phyloP scores from a whole-genome alignment of 345 rosid genomes.

The Acer saccharum region DNA sequence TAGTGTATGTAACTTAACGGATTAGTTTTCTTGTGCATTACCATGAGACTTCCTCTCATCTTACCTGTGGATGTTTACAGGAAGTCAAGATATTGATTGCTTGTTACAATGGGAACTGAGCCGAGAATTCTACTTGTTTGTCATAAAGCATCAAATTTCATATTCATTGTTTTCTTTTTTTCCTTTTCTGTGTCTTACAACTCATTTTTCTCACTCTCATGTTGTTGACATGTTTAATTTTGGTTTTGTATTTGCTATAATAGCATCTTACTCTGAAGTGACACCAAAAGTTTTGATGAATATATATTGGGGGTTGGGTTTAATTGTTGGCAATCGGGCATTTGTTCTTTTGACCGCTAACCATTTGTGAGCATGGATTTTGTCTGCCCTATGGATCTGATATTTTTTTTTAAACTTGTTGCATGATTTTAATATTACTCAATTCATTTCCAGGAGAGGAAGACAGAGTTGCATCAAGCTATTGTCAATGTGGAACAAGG shows the following conservation, averaged over 20 bases:
- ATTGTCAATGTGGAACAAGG: slow-evolving; percentile 87
- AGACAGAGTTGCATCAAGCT: slow-evolving; percentile 83
- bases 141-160: background rate
- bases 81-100: too few species aligned
- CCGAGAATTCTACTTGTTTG: background rate
- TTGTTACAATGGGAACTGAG: too few species aligned
- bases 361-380: background rate
- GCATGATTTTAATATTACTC: slow-evolving; percentile 19
- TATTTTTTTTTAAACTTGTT: background rate
- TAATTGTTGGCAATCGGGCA: background rate
- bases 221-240: background rate
- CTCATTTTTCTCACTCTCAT: background rate
- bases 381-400: background rate
- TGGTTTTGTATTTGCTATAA: background rate
- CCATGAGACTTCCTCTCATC: background rate
- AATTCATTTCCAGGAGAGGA: slow-evolving; percentile 60
- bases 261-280: background rate
- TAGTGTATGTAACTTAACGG: background rate
- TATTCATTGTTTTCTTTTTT: background rate
- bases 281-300: background rate
- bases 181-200: background rate
- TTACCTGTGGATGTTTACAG: background rate
- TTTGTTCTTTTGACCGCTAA: background rate
- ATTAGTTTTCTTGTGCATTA: background rate
- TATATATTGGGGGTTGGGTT: background rate